Evolutionary conservation across 768 basidiomycete genomes (phyloP).

Genomic region (Boletales sp.): DNA sequence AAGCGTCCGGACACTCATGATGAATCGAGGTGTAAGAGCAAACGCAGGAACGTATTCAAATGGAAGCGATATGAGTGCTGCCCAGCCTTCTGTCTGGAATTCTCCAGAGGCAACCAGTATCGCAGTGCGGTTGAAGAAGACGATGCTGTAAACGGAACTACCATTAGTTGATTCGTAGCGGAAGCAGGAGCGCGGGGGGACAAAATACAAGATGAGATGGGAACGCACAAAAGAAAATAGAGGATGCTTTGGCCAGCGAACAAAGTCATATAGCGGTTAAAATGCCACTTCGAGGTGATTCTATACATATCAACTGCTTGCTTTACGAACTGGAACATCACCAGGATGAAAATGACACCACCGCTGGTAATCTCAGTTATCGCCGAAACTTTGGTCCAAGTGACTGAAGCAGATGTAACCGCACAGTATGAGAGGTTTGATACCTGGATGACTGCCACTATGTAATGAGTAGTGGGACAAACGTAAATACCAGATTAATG

Average conservation of each 20-base stretch:
- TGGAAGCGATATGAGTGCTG: background rate
- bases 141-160: background rate
- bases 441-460: slow-evolving; percentile 1
- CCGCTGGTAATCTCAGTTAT: background rate
- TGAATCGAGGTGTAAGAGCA: slow-evolving; percentile 10
- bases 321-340: slow-evolving; percentile 1
- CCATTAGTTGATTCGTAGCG: background rate
- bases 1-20: slow-evolving; percentile 4
- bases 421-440: background rate
- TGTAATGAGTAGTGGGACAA: background rate
- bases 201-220: background rate
- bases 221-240: slow-evolving; percentile 12
- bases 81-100: slow-evolving; percentile 3
- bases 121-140: slow-evolving; percentile 6
- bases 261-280: slow-evolving; percentile 7
- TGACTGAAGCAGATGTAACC: background rate
- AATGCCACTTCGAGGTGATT: slow-evolving; percentile 1
- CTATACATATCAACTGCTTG: slow-evolving; percentile 3
- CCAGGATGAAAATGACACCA: slow-evolving; percentile 3
- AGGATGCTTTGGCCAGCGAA: slow-evolving; percentile 6
- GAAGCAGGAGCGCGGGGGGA: too few species aligned
- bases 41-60: slow-evolving; percentile 6
- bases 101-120: slow-evolving; percentile 1
- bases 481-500: background rate
- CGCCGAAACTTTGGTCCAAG: slow-evolving; percentile 2